A percentile compares a stretch with the other conserved stretches of the same genome.
Evolutionary conservation across 768 basidiomycete genomes (phyloP).

Genomic region (Naganishia vishniacii): DNA sequence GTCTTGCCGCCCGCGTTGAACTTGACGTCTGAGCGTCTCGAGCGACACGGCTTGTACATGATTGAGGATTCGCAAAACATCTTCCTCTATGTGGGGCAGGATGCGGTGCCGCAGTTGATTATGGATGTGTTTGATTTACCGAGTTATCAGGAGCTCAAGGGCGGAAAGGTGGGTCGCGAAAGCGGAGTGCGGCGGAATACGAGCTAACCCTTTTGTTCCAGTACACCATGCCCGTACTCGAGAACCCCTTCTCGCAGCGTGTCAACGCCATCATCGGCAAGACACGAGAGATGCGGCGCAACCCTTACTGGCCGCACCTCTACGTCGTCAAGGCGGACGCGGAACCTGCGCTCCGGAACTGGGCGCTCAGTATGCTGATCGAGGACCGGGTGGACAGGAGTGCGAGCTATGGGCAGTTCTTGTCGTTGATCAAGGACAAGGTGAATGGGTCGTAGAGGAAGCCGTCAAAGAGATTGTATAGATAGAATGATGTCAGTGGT

Average conservation of each 20-base stretch:
- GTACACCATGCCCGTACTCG: conserved; percentile 82
- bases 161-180: conserved; percentile 69
- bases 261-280: conserved; percentile 91
- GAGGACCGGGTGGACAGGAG: conserved; percentile 92
- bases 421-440: conserved; percentile 85
- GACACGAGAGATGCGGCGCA: conserved; percentile 85
- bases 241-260: conserved; percentile 92
- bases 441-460: conserved; percentile 48
- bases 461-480: conserved; percentile 19
- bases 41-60: conserved; percentile 88
- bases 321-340: conserved; percentile 98
- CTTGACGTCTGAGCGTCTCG: conserved; percentile 87
- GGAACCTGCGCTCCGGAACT: conserved; percentile 84
- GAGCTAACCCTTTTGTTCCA: conserved; percentile 43
- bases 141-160: conserved; percentile 77
- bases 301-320: conserved; percentile 85
- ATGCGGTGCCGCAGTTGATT: conserved; percentile 91
- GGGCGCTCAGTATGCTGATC: conserved; percentile 89
- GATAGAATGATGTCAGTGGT: background rate
- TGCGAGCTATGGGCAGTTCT: conserved; percentile 94
- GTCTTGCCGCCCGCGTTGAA: conserved; percentile 82
- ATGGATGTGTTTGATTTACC: conserved; percentile 90
- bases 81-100: conserved; percentile 97
- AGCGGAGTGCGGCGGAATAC: background rate
- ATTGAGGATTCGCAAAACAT: conserved; percentile 98